Evolutionary conservation across 1,284 basidiomycete species (phyloP).

Genomic region (Cerrena zonata): DNA sequence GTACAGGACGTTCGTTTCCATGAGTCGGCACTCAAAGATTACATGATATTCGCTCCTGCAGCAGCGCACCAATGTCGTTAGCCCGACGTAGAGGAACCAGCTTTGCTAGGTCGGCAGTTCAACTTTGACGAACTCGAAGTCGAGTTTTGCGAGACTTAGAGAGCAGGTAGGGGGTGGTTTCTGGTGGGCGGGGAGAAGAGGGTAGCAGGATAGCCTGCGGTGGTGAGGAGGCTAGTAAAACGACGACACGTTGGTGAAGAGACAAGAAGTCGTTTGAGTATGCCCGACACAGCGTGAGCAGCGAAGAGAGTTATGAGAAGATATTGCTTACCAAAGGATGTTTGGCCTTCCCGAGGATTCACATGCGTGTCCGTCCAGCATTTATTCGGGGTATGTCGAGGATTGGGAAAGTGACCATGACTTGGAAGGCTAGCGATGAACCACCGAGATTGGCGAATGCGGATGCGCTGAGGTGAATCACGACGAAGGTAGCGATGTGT

Average conservation of each 20-base stretch:
- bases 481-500: slow-evolving; percentile 56
- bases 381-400: background rate
- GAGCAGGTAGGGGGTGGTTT: slow-evolving; percentile 34
- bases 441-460: slow-evolving; percentile 62
- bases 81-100: slow-evolving; percentile 48
- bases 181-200: too few relatives aligned
- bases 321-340: slow-evolving; percentile 55
- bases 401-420: slow-evolving; percentile 54
- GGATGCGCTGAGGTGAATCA: slow-evolving; percentile 68
- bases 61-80: too few relatives aligned
- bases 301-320: slow-evolving; percentile 57
- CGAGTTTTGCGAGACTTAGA: too few relatives aligned
- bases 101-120: slow-evolving; percentile 52
- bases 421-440: slow-evolving; percentile 55
- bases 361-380: background rate
- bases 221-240: slow-evolving; percentile 42
- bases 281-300: too few relatives aligned
- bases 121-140: slow-evolving; percentile 52
- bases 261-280: too few relatives aligned
- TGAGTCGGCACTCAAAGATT: too few relatives aligned
- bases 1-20: too few relatives aligned
- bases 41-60: too few relatives aligned
- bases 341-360: slow-evolving; percentile 64
- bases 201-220: too few relatives aligned
- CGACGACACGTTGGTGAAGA: background rate